These are phyloP conservation scores for Dimocarpus longan DNA, from an alignment of 345 rosid species.

Conservation along the genomic window DNA sequence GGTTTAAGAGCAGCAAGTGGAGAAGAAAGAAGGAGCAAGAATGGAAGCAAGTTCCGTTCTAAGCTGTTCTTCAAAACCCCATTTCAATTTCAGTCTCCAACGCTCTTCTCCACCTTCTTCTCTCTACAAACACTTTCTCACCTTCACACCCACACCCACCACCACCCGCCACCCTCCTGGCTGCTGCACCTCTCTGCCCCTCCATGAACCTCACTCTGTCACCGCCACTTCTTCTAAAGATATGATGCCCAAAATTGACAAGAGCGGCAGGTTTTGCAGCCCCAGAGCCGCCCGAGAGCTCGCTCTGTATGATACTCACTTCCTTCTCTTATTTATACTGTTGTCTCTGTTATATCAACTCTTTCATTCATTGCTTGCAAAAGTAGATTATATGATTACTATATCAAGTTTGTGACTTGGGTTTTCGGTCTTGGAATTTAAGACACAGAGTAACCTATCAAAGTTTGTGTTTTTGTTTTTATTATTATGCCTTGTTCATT, in stretches of 20 bases:
- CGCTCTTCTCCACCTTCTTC: slow-evolving; percentile 5
- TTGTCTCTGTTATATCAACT: neutral
- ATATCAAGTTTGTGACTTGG: neutral
- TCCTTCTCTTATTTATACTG: neutral
- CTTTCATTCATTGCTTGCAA: no score
- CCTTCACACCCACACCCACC: neutral
- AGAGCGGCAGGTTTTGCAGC: slow-evolving; percentile 91
- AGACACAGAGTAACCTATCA: no score
- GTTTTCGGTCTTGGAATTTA: no score
- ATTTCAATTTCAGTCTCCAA: slow-evolving; percentile 14
- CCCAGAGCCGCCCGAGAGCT: slow-evolving; percentile 99
- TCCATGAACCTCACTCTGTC: neutral
- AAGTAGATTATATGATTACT: no score
- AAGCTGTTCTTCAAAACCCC: slow-evolving; percentile 24
- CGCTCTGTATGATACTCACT: slow-evolving; percentile 63
- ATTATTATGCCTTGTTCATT: no score
- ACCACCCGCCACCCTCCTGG: neutral
- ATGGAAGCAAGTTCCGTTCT: slow-evolving; percentile 60
- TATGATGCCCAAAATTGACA: slow-evolving; percentile 77
- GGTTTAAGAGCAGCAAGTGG: neutral
- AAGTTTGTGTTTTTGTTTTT: no score
- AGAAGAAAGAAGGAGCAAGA: neutral
- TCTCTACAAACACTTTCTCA: neutral
- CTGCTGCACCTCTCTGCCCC: slow-evolving; percentile 33
- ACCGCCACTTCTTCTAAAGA: slow-evolving; percentile 36